Evolutionary conservation across 768 basidiomycete genomes (phyloP).

Genomic region (Tephrocybe sp.): DNA sequence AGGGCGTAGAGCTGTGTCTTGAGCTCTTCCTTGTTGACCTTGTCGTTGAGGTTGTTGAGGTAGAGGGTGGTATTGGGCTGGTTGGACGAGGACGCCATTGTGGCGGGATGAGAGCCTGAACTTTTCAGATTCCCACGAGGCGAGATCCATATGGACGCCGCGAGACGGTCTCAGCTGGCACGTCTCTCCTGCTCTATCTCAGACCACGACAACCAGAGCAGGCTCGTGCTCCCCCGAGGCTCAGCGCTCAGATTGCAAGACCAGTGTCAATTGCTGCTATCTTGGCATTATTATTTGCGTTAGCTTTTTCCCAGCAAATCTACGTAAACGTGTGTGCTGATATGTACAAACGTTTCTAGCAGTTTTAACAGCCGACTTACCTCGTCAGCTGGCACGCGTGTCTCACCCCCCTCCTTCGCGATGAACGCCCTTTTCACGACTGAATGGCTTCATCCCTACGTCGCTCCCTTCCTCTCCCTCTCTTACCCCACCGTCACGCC

Average conservation of each 20-base stretch:
- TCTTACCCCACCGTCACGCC: slow-evolving; percentile 68
- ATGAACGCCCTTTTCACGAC: slow-evolving; percentile 18
- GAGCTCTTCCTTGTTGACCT: slow-evolving; percentile 90
- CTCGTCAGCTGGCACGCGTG: slow-evolving; percentile 23
- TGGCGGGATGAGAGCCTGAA: slow-evolving; percentile 13
- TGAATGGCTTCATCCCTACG: slow-evolving; percentile 48
- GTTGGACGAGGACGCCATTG: slow-evolving; percentile 48
- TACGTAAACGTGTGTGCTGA: slow-evolving; percentile 13
- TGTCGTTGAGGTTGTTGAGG: slow-evolving; percentile 91
- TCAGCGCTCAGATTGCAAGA: too few species aligned
- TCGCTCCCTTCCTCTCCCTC: slow-evolving; percentile 71
- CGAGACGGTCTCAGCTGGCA: slow-evolving; percentile 9
- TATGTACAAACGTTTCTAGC: slow-evolving; percentile 7
- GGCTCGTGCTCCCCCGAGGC: too few species aligned
- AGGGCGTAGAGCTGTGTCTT: slow-evolving; percentile 79
- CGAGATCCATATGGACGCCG: neutral
- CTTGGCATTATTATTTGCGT: neutral
- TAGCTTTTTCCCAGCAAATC: slow-evolving; percentile 1
- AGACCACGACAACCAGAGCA: neutral
- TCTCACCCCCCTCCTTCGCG: slow-evolving; percentile 2
- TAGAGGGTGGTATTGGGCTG: slow-evolving; percentile 90
- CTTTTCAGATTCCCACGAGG: slow-evolving; percentile 22
- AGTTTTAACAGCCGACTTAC: slow-evolving; percentile 7
- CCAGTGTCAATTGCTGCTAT: neutral
- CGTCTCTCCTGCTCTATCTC: neutral